phyloP scores from a whole-genome alignment of 2,329 filamentous ascomycete species.

The Cytospora paraplurivora region DNA sequence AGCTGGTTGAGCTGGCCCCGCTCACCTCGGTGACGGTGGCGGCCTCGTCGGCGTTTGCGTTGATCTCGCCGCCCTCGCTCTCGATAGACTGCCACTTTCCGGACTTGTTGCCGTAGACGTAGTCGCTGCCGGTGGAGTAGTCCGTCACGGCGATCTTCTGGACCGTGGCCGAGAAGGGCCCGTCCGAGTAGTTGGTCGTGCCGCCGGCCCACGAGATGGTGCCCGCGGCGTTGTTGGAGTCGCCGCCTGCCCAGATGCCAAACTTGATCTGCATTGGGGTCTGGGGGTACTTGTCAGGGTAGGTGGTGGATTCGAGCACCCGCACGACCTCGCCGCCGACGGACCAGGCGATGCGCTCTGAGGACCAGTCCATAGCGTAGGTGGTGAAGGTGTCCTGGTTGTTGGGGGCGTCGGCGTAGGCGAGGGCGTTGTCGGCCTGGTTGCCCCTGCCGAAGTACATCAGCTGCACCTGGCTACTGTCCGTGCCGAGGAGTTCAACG shows the following conservation, averaged over 20 bases:
- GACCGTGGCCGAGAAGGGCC: conserved; percentile 86
- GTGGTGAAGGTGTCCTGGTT: conserved; percentile 80
- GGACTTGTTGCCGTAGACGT: conserved; percentile 76
- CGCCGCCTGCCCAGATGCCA: conserved; percentile 89
- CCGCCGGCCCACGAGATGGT: conserved; percentile 91
- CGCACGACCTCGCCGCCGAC: conserved; percentile 78
- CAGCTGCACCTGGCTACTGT: conserved; percentile 77
- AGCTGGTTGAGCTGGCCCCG: conserved; percentile 64
- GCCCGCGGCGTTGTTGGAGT: conserved; percentile 74
- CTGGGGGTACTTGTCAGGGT: conserved; percentile 84
- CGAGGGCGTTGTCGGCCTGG: conserved; percentile 84
- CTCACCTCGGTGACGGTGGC: conserved; percentile 59
- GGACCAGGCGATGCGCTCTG: conserved; percentile 81
- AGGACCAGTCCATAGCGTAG: conserved; percentile 91
- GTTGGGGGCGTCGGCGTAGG: conserved; percentile 69
- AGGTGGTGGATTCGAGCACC: conserved; percentile 69
- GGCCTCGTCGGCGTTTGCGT: conserved; percentile 63
- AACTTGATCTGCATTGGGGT: conserved; percentile 94
- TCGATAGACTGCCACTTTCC: conserved; percentile 82
- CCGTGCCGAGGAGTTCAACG: conserved; percentile 89
- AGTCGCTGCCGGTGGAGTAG: conserved; percentile 88
- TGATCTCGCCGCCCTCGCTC: conserved; percentile 76
- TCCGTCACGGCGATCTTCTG: conserved; percentile 76
- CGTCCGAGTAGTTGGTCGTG: conserved; percentile 77
- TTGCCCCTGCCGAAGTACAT: conserved; percentile 98